phyloP scores from a whole-genome alignment of 129 eudicot species.

The Flaveria sonorensis region DNA sequence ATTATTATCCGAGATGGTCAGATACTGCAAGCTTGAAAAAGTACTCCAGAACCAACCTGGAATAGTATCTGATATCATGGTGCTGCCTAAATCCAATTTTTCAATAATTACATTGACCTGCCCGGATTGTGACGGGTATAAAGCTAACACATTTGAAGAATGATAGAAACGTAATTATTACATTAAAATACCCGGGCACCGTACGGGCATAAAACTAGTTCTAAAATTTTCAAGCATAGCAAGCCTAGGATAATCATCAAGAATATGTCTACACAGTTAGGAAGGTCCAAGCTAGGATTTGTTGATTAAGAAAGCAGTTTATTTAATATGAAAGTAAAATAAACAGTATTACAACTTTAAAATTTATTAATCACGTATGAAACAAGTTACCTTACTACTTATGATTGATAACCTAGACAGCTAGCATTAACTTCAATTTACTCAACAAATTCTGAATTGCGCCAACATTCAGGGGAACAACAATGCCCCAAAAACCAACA shows the following conservation, averaged over 20 bases:
- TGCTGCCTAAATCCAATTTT: constrained; percentile 28
- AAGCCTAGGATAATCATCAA: too few species aligned
- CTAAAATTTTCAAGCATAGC: too few species aligned
- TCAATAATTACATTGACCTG: too few species aligned
- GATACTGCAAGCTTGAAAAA: constrained; percentile 9
- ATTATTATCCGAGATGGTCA: constrained; percentile 45
- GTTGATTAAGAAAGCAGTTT: too few species aligned
- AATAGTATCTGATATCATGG: constrained; percentile 34
- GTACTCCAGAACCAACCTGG: constrained; percentile 41
- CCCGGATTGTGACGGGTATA: too few species aligned
- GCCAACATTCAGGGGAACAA: constrained; percentile 18
- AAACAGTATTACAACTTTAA: constrained; percentile 1
- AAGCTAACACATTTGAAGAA: too few species aligned
- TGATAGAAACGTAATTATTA: too few species aligned
- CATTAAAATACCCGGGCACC: too few species aligned
- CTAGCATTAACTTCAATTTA: neutral
- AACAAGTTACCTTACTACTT: neutral
- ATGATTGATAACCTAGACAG: neutral
- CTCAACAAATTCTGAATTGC: neutral
- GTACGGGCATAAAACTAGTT: too few species aligned
- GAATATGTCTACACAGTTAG: too few species aligned
- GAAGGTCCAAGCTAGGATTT: too few species aligned
- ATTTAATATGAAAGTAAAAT: too few species aligned
- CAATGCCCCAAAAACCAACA: constrained; percentile 29
- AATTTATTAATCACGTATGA: neutral